Conservation (phyloP, 2,329 filamentous ascomycete genomes). For the Penicillium hordei region DNA sequence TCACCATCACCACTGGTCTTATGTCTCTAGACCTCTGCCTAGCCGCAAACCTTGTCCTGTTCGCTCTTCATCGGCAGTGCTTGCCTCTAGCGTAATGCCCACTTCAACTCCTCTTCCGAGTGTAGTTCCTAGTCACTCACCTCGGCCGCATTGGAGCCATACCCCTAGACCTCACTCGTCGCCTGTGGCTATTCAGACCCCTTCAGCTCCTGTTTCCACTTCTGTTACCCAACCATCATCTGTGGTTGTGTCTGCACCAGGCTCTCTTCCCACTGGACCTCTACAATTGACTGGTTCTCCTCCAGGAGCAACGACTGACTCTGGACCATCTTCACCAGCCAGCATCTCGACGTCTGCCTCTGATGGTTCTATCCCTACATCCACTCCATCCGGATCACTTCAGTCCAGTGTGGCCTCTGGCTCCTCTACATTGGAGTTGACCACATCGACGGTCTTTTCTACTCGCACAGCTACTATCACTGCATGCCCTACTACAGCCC, state of each 20-base stretch:
- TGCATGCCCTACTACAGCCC: constrained; percentile 5
- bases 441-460: constrained; percentile 7
- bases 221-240: neutral
- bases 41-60: constrained; percentile 7
- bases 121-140: neutral
- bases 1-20: constrained; percentile 7
- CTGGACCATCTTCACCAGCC: neutral
- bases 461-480: constrained; percentile 10
- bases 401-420: neutral
- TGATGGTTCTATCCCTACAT: neutral
- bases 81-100: neutral
- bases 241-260: neutral
- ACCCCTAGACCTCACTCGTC: no score
- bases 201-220: neutral
- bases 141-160: no score
- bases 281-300: neutral
- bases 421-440: neutral
- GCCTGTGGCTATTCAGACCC: neutral
- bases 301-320: neutral
- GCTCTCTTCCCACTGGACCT: neutral
- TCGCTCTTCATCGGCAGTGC: neutral
- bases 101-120: neutral
- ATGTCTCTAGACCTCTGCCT: neutral
- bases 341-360: neutral
- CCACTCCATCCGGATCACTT: neutral